Percentiles rank a stretch among this genome's conserved stretches.
These are phyloP conservation scores for Phytophthora litchii DNA, from an alignment of 352 stramenopile genomes.

Conservation along the genomic window DNA sequence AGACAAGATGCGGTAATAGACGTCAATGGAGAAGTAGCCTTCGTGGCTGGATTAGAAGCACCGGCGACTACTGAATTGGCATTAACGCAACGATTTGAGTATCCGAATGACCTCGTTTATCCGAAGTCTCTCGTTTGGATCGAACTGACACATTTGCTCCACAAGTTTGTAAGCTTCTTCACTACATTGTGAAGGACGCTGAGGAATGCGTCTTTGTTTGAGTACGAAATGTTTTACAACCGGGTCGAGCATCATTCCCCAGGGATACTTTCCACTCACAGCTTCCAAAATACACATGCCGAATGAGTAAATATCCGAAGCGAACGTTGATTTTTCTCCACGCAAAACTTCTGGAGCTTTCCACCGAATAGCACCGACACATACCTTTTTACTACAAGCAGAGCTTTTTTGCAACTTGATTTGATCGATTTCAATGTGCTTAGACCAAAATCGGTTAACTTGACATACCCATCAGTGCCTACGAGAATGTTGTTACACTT, in stretches of 20 bases:
- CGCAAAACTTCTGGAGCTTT: conserved; percentile 5
- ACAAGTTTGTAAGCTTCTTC: neutral
- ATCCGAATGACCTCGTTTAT: neutral
- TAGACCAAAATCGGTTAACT: conserved; percentile 32
- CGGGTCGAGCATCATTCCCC: neutral
- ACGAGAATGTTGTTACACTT: conserved; percentile 36
- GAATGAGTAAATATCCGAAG: conserved; percentile 16
- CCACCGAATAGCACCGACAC: conserved; percentile 7
- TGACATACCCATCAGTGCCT: conserved; percentile 7
- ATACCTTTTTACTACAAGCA: neutral
- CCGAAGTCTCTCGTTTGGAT: neutral
- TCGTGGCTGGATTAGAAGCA: neutral
- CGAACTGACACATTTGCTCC: neutral
- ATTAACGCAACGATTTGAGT: neutral
- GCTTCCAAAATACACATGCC: conserved; percentile 17
- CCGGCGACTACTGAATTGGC: neutral
- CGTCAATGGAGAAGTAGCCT: conserved; percentile 1
- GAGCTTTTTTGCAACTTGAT: neutral
- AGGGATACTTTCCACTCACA: conserved; percentile 1
- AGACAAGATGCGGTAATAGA: conserved; percentile 21
- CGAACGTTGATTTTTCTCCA: neutral
- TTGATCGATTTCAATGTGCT: conserved; percentile 6
- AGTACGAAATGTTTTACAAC: neutral
- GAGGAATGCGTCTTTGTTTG: neutral
- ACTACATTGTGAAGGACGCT: neutral